Evolutionary conservation across 371 early-diverging fungal species (phyloP).

Genomic region (Mucor plumbeus): DNA sequence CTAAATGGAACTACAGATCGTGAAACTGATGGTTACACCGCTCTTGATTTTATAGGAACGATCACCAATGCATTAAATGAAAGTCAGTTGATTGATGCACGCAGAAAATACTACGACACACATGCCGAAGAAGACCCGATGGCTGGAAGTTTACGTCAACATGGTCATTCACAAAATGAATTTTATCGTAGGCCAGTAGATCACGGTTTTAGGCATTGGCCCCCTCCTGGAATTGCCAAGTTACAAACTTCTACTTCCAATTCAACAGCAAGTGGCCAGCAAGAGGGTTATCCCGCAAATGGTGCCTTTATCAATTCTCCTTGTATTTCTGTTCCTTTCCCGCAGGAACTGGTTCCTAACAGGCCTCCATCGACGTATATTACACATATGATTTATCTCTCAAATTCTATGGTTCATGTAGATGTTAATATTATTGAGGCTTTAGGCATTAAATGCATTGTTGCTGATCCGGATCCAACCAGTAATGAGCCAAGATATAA

Average conservation of each 20-base stretch:
- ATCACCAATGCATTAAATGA: conserved; percentile 73
- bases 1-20: conserved; percentile 75
- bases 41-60: conserved; percentile 72
- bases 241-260: conserved; percentile 1
- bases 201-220: conserved; percentile 40
- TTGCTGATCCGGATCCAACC: conserved; percentile 29
- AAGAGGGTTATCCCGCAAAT: conserved; percentile 31
- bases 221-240: conserved; percentile 26
- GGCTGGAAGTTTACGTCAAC: conserved; percentile 4
- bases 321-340: conserved; percentile 34
- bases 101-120: conserved; percentile 45
- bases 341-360: conserved; percentile 43
- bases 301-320: conserved; percentile 2
- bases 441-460: conserved; percentile 66
- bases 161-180: conserved; percentile 13
- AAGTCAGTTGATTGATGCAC: conserved; percentile 51
- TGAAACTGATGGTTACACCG: conserved; percentile 73
- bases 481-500: conserved; percentile 28
- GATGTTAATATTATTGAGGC: conserved; percentile 61
- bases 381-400: conserved; percentile 70
- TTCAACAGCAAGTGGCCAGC: conserved; percentile 13
- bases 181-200: conserved; percentile 37
- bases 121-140: conserved; percentile 25
- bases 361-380: conserved; percentile 65
- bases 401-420: conserved; percentile 62